A percentile compares a stretch with the other conserved stretches of the same genome.
phyloP scores from a whole-genome alignment of 148 eudicot genomes.

The Spergularia bocconei region DNA sequence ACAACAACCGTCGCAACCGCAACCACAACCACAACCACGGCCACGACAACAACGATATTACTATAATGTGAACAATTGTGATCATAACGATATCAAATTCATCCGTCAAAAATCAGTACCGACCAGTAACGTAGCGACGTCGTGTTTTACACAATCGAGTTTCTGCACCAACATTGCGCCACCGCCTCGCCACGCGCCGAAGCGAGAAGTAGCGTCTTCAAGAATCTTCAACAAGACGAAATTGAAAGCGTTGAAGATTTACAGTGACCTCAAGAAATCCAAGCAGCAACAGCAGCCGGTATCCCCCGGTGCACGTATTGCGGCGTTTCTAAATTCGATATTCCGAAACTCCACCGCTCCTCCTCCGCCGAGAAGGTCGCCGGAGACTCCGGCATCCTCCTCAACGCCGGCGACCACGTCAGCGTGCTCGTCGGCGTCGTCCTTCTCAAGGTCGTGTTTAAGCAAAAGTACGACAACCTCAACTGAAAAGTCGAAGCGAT shows the following conservation, averaged over 20 bases:
- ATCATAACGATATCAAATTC: constrained; percentile 8
- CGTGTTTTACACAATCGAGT: constrained; percentile 12
- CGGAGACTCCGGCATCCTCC: not conserved
- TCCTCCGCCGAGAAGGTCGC: constrained; percentile 26
- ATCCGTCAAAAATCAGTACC: constrained; percentile 33
- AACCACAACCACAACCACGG: not conserved
- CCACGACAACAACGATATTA: not conserved
- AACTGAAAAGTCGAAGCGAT: constrained; percentile 34
- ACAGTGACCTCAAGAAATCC: constrained; percentile 60
- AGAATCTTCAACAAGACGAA: constrained; percentile 45
- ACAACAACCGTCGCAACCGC: not conserved
- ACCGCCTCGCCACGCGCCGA: constrained; percentile 29
- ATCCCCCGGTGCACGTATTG: constrained; percentile 72
- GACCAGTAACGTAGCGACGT: not conserved
- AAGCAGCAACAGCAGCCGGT: constrained; percentile 34
- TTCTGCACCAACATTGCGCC: constrained; percentile 11
- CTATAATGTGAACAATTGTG: not conserved
- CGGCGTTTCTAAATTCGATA: constrained; percentile 66
- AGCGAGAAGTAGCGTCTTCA: constrained; percentile 36
- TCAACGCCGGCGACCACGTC: constrained; percentile 14
- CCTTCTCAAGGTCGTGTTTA: constrained; percentile 55
- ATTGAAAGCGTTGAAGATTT: constrained; percentile 68
- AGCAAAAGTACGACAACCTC: constrained; percentile 37
- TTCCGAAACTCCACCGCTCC: constrained; percentile 39
- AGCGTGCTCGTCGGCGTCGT: constrained; percentile 36